Percentiles rank a stretch among this genome's conserved stretches.
These are phyloP conservation scores for Podaxis sp. DNA, from an alignment of 768 basidiomycete species.

Conservation along the genomic window DNA sequence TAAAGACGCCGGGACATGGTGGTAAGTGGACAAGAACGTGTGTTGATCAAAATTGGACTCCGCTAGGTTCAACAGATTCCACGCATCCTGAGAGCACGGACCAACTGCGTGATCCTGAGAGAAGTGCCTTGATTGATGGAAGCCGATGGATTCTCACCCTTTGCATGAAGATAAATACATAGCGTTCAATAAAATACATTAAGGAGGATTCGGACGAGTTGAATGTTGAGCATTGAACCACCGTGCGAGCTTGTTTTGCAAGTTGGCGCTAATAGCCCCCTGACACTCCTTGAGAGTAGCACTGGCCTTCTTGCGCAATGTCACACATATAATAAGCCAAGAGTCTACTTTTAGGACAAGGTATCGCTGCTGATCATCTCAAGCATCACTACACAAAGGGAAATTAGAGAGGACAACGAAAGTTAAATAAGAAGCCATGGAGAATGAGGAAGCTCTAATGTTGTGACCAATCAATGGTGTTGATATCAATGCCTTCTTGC, in stretches of 20 bases:
- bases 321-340: no score
- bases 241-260: no score
- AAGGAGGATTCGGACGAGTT: neutral
- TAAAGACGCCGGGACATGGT: slow-evolving; percentile 84
- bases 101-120: slow-evolving; percentile 27
- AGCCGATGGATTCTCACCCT: neutral
- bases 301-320: no score
- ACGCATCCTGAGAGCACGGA: slow-evolving; percentile 40
- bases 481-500: slow-evolving; percentile 96
- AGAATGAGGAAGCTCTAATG: slow-evolving; percentile 43
- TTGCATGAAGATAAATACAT: neutral
- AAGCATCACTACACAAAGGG: neutral
- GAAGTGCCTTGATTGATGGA: slow-evolving; percentile 7
- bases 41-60: slow-evolving; percentile 35
- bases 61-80: neutral
- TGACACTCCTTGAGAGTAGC: no score
- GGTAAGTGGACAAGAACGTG: slow-evolving; percentile 36
- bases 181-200: neutral
- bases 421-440: neutral
- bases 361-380: neutral
- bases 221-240: no score
- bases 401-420: neutral
- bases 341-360: neutral
- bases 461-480: slow-evolving; percentile 94
- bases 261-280: no score